These are phyloP conservation scores for Nemania diffusa DNA, from an alignment of 2,329 filamentous ascomycete species.

Conservation along the genomic window DNA sequence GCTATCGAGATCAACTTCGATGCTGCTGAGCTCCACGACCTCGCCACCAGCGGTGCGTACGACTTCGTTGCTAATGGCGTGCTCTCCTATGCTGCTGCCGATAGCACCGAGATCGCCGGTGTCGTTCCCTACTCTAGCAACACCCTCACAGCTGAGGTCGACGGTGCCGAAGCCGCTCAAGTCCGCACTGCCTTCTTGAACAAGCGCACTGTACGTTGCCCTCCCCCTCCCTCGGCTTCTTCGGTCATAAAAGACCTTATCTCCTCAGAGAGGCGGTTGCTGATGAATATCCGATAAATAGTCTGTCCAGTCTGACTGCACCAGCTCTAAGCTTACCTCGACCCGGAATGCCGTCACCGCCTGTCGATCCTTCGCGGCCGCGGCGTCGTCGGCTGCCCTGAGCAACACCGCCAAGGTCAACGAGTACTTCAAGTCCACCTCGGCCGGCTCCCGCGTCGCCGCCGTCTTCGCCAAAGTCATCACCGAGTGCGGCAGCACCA, in stretches of 20 bases:
- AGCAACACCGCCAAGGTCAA: conserved; percentile 71
- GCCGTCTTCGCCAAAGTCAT: conserved; percentile 55
- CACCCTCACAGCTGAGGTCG: conserved; percentile 64
- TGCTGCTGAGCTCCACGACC: conserved; percentile 65
- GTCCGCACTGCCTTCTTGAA: conserved; percentile 59
- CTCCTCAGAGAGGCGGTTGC: conserved; percentile 2
- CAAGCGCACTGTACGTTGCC: conserved; percentile 58
- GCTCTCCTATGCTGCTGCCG: conserved; percentile 64
- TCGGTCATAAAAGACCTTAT: neutral
- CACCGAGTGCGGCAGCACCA: conserved; percentile 63
- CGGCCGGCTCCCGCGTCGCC: conserved; percentile 56
- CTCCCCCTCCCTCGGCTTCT: neutral
- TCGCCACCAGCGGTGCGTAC: conserved; percentile 63
- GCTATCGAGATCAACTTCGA: conserved; percentile 65
- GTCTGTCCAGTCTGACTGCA: conserved; percentile 64
- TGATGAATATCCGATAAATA: conserved; percentile 15
- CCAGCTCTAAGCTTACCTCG: conserved; percentile 56
- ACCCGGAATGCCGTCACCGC: conserved; percentile 64
- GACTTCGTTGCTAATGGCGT: conserved; percentile 66
- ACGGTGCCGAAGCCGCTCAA: conserved; percentile 64
- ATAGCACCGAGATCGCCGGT: conserved; percentile 64
- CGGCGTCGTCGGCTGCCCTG: conserved; percentile 65
- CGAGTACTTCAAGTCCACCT: conserved; percentile 68
- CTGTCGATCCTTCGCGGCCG: conserved; percentile 63
- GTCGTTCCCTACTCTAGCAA: conserved; percentile 69